phyloP scores from a whole-genome alignment of 139 green algal genomes.

The Trebouxia sp. region DNA sequence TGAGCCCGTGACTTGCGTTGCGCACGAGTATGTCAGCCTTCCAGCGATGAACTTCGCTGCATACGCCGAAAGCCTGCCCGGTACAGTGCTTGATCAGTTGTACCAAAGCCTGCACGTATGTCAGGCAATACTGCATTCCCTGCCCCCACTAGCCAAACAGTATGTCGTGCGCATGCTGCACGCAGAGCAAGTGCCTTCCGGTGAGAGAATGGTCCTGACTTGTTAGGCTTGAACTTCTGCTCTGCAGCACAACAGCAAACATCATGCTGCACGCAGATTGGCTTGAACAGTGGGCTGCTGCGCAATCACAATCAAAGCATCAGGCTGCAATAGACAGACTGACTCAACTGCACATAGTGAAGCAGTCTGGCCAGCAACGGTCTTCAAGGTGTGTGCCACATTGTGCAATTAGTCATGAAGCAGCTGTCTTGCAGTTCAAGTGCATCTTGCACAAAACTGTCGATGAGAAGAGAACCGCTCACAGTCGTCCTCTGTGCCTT shows the following conservation, averaged over 20 bases:
- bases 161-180: slow-evolving; percentile 74
- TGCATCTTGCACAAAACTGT: too few species aligned
- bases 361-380: not conserved
- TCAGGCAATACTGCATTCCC: slow-evolving; percentile 73
- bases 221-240: not conserved
- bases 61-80: slow-evolving; percentile 3
- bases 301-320: slow-evolving; percentile 34
- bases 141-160: slow-evolving; percentile 68
- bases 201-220: not conserved
- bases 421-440: too few species aligned
- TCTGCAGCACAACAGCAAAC: not conserved
- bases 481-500: too few species aligned
- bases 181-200: slow-evolving; percentile 43
- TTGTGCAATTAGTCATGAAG: too few species aligned
- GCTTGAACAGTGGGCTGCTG: slow-evolving; percentile 35
- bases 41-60: slow-evolving; percentile 4
- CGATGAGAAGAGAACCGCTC: too few species aligned
- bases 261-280: slow-evolving; percentile 27
- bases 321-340: slow-evolving; percentile 38
- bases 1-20: not conserved
- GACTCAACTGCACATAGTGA: slow-evolving; percentile 38
- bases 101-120: slow-evolving; percentile 53
- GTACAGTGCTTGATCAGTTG: slow-evolving; percentile 14
- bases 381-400: too few species aligned
- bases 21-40: not conserved